phyloP scores from a whole-genome alignment of 106 monocot genomes.

The Allium fistulosum region DNA sequence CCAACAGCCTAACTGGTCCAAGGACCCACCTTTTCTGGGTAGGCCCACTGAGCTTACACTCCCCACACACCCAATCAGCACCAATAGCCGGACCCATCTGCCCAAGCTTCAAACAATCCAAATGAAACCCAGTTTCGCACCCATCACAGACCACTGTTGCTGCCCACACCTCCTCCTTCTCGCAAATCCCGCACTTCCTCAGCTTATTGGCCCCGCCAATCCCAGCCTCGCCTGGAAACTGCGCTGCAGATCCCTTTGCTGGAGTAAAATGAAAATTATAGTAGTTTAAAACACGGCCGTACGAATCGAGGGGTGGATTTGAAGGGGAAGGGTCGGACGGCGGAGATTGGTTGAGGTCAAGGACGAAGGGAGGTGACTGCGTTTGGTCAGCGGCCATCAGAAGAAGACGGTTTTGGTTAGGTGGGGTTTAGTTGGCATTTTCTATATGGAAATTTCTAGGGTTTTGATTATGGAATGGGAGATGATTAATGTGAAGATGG shows the following conservation, averaged over 20 bases:
- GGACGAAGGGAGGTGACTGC: background rate
- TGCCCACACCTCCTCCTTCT: conserved; percentile 40
- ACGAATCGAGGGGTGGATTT: conserved; percentile 29
- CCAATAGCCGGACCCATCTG: background rate
- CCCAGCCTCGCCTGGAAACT: conserved; percentile 66
- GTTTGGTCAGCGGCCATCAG: no score
- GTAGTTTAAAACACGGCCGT: conserved; percentile 27
- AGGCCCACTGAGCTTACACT: conserved; percentile 40
- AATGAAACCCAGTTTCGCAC: conserved; percentile 94
- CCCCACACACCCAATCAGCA: conserved; percentile 80
- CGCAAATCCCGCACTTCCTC: conserved; percentile 45
- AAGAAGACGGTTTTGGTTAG: no score
- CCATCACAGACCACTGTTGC: conserved; percentile 78
- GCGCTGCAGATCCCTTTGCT: conserved; percentile 21
- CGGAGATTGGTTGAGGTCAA: conserved; percentile 10
- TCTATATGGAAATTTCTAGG: no score
- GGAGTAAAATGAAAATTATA: conserved; percentile 11
- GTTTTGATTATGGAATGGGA: no score
- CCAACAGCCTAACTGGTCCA: conserved; percentile 38
- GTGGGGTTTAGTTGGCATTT: no score
- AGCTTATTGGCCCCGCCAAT: conserved; percentile 57
- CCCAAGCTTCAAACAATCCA: conserved; percentile 40
- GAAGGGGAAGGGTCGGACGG: conserved; percentile 21
- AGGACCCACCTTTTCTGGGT: conserved; percentile 62
- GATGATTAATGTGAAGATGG: no score